phyloP scores from a whole-genome alignment of 805 yeast species.

The Schwanniomyces sp. region DNA sequence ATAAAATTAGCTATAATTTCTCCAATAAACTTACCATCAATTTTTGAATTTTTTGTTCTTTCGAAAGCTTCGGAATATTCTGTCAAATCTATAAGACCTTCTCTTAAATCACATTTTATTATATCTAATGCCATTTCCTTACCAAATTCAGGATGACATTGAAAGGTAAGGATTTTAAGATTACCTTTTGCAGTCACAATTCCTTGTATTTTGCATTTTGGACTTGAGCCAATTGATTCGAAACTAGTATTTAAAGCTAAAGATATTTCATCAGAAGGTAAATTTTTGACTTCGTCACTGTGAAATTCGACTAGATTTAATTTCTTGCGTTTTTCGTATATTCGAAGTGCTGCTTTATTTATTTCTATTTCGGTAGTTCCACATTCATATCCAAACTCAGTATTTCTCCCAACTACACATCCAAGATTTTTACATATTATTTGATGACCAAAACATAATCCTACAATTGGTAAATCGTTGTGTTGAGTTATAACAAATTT shows the following conservation, averaged over 20 bases:
- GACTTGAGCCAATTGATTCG: conserved; percentile 50
- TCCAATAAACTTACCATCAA: conserved; percentile 32
- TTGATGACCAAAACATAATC: conserved; percentile 90
- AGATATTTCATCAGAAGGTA: conserved; percentile 37
- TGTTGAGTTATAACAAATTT: conserved; percentile 10
- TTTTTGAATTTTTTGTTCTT: conserved; percentile 18
- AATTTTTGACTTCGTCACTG: conserved; percentile 34
- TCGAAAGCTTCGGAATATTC: conserved; percentile 10
- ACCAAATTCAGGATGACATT: conserved; percentile 86
- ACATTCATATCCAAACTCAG: conserved; percentile 66
- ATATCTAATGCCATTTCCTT: conserved; percentile 27
- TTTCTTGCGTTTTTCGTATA: conserved; percentile 43
- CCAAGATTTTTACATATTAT: conserved; percentile 67
- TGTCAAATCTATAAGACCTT: too few relatives aligned
- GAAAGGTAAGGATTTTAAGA: conserved; percentile 60
- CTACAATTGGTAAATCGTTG: conserved; percentile 46
- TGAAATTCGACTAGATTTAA: conserved; percentile 37
- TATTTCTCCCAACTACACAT: conserved; percentile 52
- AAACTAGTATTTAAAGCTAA: conserved; percentile 20
- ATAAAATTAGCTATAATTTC: conserved; percentile 23
- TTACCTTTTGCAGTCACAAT: conserved; percentile 47
- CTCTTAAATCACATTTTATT: too few relatives aligned
- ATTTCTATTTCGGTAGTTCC: conserved; percentile 55
- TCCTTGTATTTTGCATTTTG: conserved; percentile 65
- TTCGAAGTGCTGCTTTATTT: conserved; percentile 37